Base-by-base conservation (phyloP, 495 filamentous ascomycete species). In the Penicillium daleae region DNA sequence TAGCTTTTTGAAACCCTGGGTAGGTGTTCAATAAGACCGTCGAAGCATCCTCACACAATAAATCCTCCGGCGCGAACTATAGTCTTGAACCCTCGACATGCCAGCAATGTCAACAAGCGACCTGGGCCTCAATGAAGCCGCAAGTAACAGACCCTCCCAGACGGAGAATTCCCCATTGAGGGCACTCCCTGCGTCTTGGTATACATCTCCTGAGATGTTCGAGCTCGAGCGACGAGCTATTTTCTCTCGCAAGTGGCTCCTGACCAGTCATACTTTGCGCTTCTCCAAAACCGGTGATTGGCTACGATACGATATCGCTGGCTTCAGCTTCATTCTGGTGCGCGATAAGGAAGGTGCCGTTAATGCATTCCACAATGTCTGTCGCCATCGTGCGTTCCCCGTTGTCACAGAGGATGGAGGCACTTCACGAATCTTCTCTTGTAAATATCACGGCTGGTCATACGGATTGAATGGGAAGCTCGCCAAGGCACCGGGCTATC, bases 401-500 rank as follows among this genome's bases (percentile, higher is more conserved):
- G 76, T 87, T 22, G 82, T 86, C 9, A 78, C 76, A 12, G 79
- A 80, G 40, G 74, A 79, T 7, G 59, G 70, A 9, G 85, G 85
- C 5, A 78, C 73, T 9, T 69, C 82, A 17, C 74, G 76, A 7
- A 80, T 86, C 60, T 79, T 87, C 57, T 71, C 78, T 31, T 88
- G 84, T 71, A 80, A 81, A 59, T 88, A 87, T 56, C 85, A 88
- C 71, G 85, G 85, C 55, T 88, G 85, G 85, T 81, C 79, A 6
- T 87, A 87, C 42, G 81, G 81, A 2, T 73, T 83, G 33, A 83
- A 78, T 53, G 84, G 85, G n/a, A 83, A 85, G 49, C 74, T 87
- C 22, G 80, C 83, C 59, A 86, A 87, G 63, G 84, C 85, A 0
- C 84, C 85, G 0, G 75, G 79, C 3, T 88, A 83, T 61, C 77